Evolutionary conservation across 805 yeast genomes (phyloP).

Genomic region (Starmerella bombicola): DNA sequence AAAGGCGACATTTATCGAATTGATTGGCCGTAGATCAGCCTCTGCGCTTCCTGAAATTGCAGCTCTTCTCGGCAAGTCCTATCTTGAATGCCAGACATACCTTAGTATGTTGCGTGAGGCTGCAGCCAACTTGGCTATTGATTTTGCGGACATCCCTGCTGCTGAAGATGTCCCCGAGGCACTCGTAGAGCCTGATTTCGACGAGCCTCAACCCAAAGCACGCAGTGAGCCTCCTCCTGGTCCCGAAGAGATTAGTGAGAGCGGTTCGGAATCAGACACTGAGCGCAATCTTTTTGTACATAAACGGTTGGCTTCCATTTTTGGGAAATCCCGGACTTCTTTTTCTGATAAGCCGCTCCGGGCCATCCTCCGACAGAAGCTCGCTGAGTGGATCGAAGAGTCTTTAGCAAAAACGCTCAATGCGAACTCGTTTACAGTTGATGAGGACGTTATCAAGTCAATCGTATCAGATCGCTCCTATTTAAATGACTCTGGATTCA

Average conservation of each 20-base stretch:
- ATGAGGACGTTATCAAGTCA: not conserved
- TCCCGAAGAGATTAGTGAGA: not conserved
- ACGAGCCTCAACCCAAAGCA: not conserved
- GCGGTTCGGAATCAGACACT: not conserved
- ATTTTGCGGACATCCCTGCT: conserved; percentile 16
- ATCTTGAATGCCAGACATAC: conserved; percentile 15
- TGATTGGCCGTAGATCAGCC: conserved; percentile 16
- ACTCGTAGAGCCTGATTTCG: conserved; percentile 1
- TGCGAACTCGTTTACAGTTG: not conserved
- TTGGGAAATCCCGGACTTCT: not conserved
- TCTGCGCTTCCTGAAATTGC: conserved; percentile 14
- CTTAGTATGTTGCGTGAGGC: conserved; percentile 2
- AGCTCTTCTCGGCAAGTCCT: conserved; percentile 10
- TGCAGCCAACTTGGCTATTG: not conserved
- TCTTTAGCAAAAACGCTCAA: not conserved
- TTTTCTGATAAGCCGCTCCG: not conserved
- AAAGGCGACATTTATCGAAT: conserved; percentile 14
- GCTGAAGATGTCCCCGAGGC: conserved; percentile 15
- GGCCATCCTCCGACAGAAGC: not conserved
- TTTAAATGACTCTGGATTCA: not conserved
- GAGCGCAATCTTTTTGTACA: not conserved
- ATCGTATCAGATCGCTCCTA: not conserved
- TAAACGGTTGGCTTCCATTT: not conserved
- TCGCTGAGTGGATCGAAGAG: not conserved
- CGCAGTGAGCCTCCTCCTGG: not conserved